Evolutionary conservation across 1,284 basidiomycete genomes (phyloP), one percentile per base, ranked within the genome.

Genomic region (Bondarzewia mesenterica): DNA sequence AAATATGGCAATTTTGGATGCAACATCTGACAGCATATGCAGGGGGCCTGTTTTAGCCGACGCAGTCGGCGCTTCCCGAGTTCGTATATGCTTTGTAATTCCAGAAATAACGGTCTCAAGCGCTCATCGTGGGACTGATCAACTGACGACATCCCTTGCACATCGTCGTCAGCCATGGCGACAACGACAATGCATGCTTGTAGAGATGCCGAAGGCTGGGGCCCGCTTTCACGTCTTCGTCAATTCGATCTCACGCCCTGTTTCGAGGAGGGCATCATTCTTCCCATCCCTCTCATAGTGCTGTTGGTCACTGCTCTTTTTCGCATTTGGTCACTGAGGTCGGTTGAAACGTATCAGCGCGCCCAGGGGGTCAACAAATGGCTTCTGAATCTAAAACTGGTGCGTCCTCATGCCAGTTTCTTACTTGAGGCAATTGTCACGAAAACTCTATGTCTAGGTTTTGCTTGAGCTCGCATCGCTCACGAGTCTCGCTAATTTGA

Each of bases 241-340:
- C 70, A 78, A 22, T 89, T 93, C 59, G 93, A 96, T 65, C 61
- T 88, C 12, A 88, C 91, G 1, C 77, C 80, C 6, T 97, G 93
- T 65, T 91, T 89, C 57, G 87, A 94, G 60, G 82, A 88, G 54
- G 81, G 78, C 26, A 60, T 83, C n/a, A 41, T 91, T 1, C 61
- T 86, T 2, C 70, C 83, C 0, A 58, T 71, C 1, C 61, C 85
- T 1, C 66, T 85, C 27, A 63, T 71, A 2, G 32, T 73, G 16
- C 63, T 88, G 50, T 51, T 81, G 42, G 21, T 81, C 45, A 56
- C 69, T 7, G 69, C 69, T 5, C 52, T 71, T 20, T 51, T 66
- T 20, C 73, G 71, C 50, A 62, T 68, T 51, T 59, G 65, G 47
- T 46, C 62, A 44, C 52, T 73, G 35, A 52, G 58, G 20, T 39